Evolutionary conservation across 805 yeast genomes (phyloP).

Genomic region (Debaryomyces hansenii): DNA sequence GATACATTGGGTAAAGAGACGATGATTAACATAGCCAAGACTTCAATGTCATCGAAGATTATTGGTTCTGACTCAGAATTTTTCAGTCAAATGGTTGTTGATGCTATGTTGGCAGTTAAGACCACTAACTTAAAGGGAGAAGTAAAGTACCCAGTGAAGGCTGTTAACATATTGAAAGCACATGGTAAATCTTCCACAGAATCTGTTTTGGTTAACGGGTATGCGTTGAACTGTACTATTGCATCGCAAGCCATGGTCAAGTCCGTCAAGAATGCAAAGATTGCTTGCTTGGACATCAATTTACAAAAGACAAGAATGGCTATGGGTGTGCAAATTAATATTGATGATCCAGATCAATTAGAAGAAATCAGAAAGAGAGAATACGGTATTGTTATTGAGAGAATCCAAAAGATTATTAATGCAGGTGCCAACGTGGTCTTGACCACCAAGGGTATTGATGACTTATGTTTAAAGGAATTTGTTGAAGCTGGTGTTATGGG

Average conservation of each 20-base stretch:
- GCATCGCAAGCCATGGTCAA: conserved; percentile 97
- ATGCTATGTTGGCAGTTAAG: conserved; percentile 92
- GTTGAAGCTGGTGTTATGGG: conserved; percentile 93
- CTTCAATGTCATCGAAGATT: conserved; percentile 95
- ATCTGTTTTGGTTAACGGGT: conserved; percentile 85
- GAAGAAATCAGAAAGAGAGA: conserved; percentile 91
- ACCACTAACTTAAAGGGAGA: conserved; percentile 89
- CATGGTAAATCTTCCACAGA: conserved; percentile 93
- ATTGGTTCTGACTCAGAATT: conserved; percentile 93
- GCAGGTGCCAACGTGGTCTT: conserved; percentile 93
- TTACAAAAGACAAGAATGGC: conserved; percentile 97
- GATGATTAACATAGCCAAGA: conserved; percentile 86
- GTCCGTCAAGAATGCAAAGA: conserved; percentile 65
- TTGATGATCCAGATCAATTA: conserved; percentile 95
- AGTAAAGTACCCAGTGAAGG: conserved; percentile 90
- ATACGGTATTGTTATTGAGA: conserved; percentile 79
- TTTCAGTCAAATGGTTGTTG: conserved; percentile 88
- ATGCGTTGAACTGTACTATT: conserved; percentile 94
- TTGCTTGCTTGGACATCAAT: conserved; percentile 89
- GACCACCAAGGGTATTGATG: conserved; percentile 95
- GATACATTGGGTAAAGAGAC: conserved; percentile 81
- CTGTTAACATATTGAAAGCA: conserved; percentile 92
- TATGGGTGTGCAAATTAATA: conserved; percentile 95
- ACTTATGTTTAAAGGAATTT: conserved; percentile 84
- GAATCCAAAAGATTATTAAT: conserved; percentile 73